These are phyloP conservation scores for Neurospora africana DNA, from an alignment of 495 filamentous ascomycete genomes.

Conservation along the genomic window DNA sequence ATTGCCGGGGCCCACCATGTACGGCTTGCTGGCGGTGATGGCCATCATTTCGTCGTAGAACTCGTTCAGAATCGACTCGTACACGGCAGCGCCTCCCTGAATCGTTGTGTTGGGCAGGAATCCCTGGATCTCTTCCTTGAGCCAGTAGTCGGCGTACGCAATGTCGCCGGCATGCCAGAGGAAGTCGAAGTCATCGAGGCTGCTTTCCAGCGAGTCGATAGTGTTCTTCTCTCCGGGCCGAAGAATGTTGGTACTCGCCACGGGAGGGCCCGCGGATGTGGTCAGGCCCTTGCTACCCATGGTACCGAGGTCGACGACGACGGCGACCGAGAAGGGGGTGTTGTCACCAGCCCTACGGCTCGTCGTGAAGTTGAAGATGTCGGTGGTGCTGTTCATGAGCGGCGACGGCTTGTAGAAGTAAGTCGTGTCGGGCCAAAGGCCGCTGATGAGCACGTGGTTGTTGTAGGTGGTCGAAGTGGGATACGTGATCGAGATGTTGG, in stretches of 20 bases:
- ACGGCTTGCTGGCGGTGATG: slow-evolving; percentile 34
- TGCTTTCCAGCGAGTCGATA: slow-evolving; percentile 21
- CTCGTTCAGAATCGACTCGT: slow-evolving; percentile 44
- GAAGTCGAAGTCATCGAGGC: slow-evolving; percentile 21
- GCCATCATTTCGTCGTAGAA: slow-evolving; percentile 42
- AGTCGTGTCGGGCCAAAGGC: slow-evolving; percentile 33
- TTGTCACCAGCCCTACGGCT: slow-evolving; percentile 27
- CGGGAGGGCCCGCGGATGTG: slow-evolving; percentile 15
- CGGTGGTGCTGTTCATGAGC: neutral
- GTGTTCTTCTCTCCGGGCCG: slow-evolving; percentile 26
- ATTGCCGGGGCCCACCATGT: slow-evolving; percentile 40
- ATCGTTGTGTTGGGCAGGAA: slow-evolving; percentile 20
- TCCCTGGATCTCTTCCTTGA: slow-evolving; percentile 29
- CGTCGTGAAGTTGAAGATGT: slow-evolving; percentile 17
- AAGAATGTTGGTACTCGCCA: slow-evolving; percentile 13
- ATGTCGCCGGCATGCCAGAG: slow-evolving; percentile 33
- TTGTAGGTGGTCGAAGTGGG: slow-evolving; percentile 41
- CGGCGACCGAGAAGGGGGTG: slow-evolving; percentile 36
- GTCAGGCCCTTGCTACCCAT: slow-evolving; percentile 25
- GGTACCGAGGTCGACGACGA: slow-evolving; percentile 44
- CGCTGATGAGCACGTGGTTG: slow-evolving; percentile 34
- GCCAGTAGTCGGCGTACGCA: slow-evolving; percentile 44
- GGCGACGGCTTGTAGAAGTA: slow-evolving; percentile 37
- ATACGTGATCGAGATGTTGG: slow-evolving; percentile 36
- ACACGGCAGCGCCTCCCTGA: slow-evolving; percentile 17